Percentiles rank a stretch among this genome's conserved stretches.
These are phyloP conservation scores for Penicillium psychrosexuale DNA, from an alignment of 2,329 filamentous ascomycete species.

Conservation along the genomic window DNA sequence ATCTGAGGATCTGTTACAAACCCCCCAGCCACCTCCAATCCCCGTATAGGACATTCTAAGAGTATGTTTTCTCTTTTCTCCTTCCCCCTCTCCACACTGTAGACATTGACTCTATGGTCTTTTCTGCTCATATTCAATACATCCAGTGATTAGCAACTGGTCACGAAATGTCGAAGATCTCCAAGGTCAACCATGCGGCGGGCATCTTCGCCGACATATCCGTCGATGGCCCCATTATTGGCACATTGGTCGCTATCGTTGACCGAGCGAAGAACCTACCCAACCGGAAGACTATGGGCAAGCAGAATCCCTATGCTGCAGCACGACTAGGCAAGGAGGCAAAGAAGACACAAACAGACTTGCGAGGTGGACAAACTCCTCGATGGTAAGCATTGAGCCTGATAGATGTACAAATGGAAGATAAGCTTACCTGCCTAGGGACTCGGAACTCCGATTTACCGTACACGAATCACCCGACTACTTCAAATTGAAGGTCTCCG, in stretches of 20 bases:
- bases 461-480: constrained; percentile 97
- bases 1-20: not conserved
- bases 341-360: constrained; percentile 93
- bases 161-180: constrained; percentile 44
- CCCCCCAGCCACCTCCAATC: constrained; percentile 27
- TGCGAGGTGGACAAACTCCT: constrained; percentile 90
- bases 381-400: constrained; percentile 64
- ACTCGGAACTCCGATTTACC: constrained; percentile 92
- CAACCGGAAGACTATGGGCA: constrained; percentile 95
- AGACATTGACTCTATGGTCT: constrained; percentile 10
- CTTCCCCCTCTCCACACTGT: constrained; percentile 4
- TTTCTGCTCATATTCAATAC: not conserved
- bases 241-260: constrained; percentile 85
- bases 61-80: constrained; percentile 14
- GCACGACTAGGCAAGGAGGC: constrained; percentile 92
- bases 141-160: not conserved
- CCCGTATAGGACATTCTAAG: constrained; percentile 17
- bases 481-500: constrained; percentile 87
- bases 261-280: constrained; percentile 96
- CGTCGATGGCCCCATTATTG: constrained; percentile 87
- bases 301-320: constrained; percentile 97
- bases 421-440: constrained; percentile 56
- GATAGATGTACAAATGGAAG: not conserved
- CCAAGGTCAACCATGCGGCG: constrained; percentile 72
- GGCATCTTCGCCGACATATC: constrained; percentile 95